These are phyloP conservation scores for Aaosphaeria pasadenensis DNA, from an alignment of 2,329 filamentous ascomycete genomes.

Conservation along the genomic window DNA sequence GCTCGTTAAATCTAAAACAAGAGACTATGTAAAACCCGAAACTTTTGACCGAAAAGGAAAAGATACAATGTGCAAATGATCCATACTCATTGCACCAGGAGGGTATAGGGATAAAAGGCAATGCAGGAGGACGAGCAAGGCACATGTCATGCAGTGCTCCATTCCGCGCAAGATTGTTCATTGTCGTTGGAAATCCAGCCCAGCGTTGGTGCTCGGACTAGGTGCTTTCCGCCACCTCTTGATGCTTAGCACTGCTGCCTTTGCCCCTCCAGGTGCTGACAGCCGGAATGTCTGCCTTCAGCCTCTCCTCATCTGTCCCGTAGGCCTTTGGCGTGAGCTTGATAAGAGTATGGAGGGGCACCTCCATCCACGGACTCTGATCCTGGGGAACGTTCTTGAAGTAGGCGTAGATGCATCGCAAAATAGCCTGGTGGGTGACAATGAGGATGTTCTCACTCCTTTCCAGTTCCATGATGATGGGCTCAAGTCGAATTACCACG, in stretches of 20 bases:
- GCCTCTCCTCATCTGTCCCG: constrained; percentile 83
- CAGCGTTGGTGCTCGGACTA: neutral
- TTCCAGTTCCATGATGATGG: constrained; percentile 99
- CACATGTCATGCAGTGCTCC: too few relatives aligned
- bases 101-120: too few relatives aligned
- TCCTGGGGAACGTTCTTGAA: constrained; percentile 97
- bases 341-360: constrained; percentile 92
- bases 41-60: too few relatives aligned
- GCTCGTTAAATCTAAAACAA: too few relatives aligned
- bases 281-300: constrained; percentile 87
- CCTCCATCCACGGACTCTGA: constrained; percentile 96
- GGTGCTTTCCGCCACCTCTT: constrained; percentile 40
- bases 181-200: too few relatives aligned
- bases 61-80: too few relatives aligned
- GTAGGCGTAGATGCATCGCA: constrained; percentile 97
- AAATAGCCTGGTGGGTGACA: constrained; percentile 93
- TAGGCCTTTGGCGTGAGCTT: constrained; percentile 95
- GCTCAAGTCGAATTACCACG: constrained; percentile 94
- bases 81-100: too few relatives aligned
- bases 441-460: constrained; percentile 96
- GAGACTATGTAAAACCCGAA: too few relatives aligned
- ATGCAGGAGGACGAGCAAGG: too few relatives aligned
- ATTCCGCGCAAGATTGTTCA: too few relatives aligned
- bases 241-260: constrained; percentile 86
- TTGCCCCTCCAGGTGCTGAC: constrained; percentile 96